Base-by-base conservation (phyloP, 1,139 yeast genomes). In the Hemisphaericaspora subhashii region DNA sequence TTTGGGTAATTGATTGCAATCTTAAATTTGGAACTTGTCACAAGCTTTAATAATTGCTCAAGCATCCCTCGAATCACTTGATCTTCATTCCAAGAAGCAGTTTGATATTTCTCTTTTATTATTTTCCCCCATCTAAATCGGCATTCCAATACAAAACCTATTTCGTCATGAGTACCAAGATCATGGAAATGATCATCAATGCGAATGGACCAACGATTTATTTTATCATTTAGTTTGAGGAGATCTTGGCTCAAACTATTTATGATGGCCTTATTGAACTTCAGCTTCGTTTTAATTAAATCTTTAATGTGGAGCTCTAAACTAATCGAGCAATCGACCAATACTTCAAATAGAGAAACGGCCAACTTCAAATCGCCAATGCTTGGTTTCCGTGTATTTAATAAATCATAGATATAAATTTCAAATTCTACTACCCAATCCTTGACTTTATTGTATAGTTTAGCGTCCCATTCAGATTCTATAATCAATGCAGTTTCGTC, bases 271-370 rank as follows among this genome's bases (percentile, higher is more conserved):
- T 40, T 39, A 24, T 45, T 45, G 9, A 44, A 41, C 18, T 36
- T 41, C 22, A 25, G 30, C 25, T 51, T 51, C 7, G 61, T 44
- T 47, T 56, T 58, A 43, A 55, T 47, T 4, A 56, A 46, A 37
- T 49, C 56, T 30, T 54, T 58, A 35, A 62, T 50, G 47, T 66
- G 60, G 27, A 52, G 40, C 51, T 70, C 61, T 36, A 61, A 39
- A 24, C 55, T 43, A n/a, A 74, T 59, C 45, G 62, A 74, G 3
- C 52, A 45, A 52, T 86, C 86, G 0, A 81, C 69, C 21, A 84
- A 55, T 0, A 83, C 48, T 50, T 86, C 96, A 46, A 69, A 72
- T 0, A 83, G 53, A 0, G 70, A 54, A 1, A 65, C 54, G 2
- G 61, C 42, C 33, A 37, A 28, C 14, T 31, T 16, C 11, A 41